Base-by-base conservation (phyloP, 208 protist genomes). In the Phytomonas francai region DNA sequence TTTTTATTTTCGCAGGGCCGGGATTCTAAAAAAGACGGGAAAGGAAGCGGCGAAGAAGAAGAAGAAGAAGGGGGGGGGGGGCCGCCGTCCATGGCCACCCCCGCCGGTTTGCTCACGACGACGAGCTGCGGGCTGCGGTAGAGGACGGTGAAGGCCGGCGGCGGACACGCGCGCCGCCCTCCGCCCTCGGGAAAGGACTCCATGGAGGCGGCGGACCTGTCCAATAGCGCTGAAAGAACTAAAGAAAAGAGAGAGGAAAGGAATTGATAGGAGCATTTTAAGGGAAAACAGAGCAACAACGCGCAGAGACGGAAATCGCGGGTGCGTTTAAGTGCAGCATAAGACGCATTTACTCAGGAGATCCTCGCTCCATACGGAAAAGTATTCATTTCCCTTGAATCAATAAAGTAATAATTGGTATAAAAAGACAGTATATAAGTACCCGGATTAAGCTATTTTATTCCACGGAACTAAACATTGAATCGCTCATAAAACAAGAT, bases 31-130 rank as follows among this genome's bases (percentile, higher is more conserved):
- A n/a, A n/a, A n/a, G n/a, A n/a, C n/a, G n/a, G n/a, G n/a, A n/a
- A n/a, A n/a, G n/a, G n/a, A n/a, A n/a, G n/a, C n/a, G n/a, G n/a
- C n/a, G n/a, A n/a, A n/a, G n/a, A n/a, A n/a, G n/a, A n/a, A n/a
- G n/a, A n/a, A n/a, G n/a, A n/a, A n/a, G n/a, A n/a, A n/a, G n/a
- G n/a, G n/a, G 25, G 56, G 7, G 34, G 34, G 34, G 11, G 30
- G 12, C 67, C 65, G n/a, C 77, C 72, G 70, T 96, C 91, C 82
- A 97, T 96, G 9, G 84, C 73, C 0, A 97, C 72, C 63, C 94
- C 82, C 14, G 71, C 30, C 0, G 93, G 91, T 72, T 97, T 97
- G 74, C 91, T 85, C 16, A 97, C 74, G 19, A 97, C 86, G 7
- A 97, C 65, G 65, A 97, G 67, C 65, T 93, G 81, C 0, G 69